A percentile compares a stretch with the other conserved stretches of the same genome.
phyloP scores from a whole-genome alignment of 306 rosid species.

The Fragaria iinumae region DNA sequence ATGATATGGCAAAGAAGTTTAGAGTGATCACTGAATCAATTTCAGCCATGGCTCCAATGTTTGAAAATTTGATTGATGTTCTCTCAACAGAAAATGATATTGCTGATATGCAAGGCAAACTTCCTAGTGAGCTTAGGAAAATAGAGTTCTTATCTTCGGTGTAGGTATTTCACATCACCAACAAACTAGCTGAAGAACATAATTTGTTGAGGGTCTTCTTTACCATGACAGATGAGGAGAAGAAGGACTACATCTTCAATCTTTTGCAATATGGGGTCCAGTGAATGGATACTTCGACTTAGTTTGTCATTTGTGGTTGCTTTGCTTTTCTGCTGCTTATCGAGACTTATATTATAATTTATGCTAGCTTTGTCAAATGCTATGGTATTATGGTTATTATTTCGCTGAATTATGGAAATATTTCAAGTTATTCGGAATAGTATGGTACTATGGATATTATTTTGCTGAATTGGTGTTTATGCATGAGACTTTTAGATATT shows the following conservation, averaged over 20 bases:
- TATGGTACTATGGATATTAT: neutral
- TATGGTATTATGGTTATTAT: no score
- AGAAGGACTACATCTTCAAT: neutral
- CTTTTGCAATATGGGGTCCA: neutral
- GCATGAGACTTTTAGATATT: no score
- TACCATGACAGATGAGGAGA: neutral
- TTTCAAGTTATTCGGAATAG: no score
- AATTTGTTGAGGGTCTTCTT: conserved; percentile 15
- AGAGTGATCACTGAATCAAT: neutral
- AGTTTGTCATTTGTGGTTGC: no score
- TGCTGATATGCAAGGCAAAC: conserved; percentile 11
- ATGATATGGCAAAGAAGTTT: conserved; percentile 4
- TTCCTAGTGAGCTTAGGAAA: conserved; percentile 1
- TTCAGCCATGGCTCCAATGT: neutral
- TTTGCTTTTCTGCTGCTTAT: no score
- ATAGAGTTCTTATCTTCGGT: neutral
- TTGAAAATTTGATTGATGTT: neutral
- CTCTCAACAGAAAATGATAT: conserved; percentile 1
- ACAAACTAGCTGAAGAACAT: conserved; percentile 7
- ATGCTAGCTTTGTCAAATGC: no score
- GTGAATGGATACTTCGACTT: neutral
- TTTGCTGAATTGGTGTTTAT: neutral
- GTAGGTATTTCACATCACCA: conserved; percentile 6
- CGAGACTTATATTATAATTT: no score
- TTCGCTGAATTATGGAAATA: no score